Percentiles rank a stretch among this genome's conserved stretches.
Conservation (phyloP, 495 filamentous ascomycete genomes). For the Hyaloscypha hepaticicola region DNA sequence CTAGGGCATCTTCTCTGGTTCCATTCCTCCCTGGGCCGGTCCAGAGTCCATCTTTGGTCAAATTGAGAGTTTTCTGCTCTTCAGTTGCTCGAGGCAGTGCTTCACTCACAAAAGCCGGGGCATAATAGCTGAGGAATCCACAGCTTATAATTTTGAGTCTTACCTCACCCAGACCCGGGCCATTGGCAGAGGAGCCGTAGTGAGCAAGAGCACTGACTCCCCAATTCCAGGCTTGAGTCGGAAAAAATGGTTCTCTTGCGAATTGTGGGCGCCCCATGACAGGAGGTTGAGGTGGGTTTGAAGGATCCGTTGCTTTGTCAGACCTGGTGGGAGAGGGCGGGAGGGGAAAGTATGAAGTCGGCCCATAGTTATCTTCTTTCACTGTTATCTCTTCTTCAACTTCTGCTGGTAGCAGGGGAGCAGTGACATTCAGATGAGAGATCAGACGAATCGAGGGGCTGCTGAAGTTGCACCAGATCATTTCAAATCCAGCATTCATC, state of each 20-base stretch:
- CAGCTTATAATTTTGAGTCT: slow-evolving; percentile 30
- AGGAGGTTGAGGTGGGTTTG: slow-evolving; percentile 21
- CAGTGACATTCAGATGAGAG: slow-evolving; percentile 41
- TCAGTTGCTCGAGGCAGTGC: slow-evolving; percentile 10
- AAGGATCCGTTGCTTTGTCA: slow-evolving; percentile 18
- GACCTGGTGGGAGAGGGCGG: slow-evolving; percentile 14
- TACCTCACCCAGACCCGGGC: slow-evolving; percentile 31
- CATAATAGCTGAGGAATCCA: slow-evolving; percentile 39
- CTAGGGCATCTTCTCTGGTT: slow-evolving; percentile 19
- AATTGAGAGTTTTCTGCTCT: slow-evolving; percentile 32
- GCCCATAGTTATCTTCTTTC: neutral
- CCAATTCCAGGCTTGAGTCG: slow-evolving; percentile 34
- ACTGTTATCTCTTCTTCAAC: neutral
- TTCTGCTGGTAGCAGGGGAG: slow-evolving; percentile 24
- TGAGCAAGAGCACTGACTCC: slow-evolving; percentile 32
- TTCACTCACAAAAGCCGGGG: slow-evolving; percentile 30
- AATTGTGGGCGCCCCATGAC: neutral
- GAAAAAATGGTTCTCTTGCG: slow-evolving; percentile 30
- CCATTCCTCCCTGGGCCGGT: slow-evolving; percentile 16
- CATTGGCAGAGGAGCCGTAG: slow-evolving; percentile 31
- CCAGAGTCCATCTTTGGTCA: slow-evolving; percentile 34
- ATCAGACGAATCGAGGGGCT: slow-evolving; percentile 37
- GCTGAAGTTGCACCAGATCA: slow-evolving; percentile 45
- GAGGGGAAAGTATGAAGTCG: slow-evolving; percentile 25
- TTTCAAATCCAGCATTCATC: slow-evolving; percentile 49